These are phyloP conservation scores for Parascedosporium putredinis DNA, from an alignment of 2,329 filamentous ascomycete species.

Conservation along the genomic window DNA sequence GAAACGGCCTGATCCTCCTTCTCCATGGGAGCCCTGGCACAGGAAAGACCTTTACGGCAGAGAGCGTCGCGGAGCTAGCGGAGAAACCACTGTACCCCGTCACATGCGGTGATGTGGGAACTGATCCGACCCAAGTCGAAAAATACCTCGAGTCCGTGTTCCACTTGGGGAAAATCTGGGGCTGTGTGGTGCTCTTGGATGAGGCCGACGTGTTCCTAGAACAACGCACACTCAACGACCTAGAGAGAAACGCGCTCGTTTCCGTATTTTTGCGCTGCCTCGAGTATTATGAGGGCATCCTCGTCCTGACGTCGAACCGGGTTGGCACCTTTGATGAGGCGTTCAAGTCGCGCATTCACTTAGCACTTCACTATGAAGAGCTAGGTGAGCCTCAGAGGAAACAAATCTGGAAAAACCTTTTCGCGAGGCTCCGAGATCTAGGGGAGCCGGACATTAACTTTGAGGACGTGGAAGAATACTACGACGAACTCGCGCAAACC, in stretches of 20 bases:
- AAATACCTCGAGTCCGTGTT: constrained; percentile 10
- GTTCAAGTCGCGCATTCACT: constrained; percentile 25
- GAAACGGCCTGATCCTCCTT: neutral
- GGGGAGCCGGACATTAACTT: constrained; percentile 7
- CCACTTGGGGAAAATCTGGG: constrained; percentile 11
- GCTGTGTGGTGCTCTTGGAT: constrained; percentile 17
- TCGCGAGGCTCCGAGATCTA: constrained; percentile 11
- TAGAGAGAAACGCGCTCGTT: constrained; percentile 25
- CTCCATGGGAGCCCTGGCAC: neutral
- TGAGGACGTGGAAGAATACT: constrained; percentile 12
- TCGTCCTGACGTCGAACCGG: constrained; percentile 25
- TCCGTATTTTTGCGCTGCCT: constrained; percentile 32
- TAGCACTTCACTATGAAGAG: constrained; percentile 22
- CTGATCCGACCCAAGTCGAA: constrained; percentile 10
- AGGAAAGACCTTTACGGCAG: constrained; percentile 9
- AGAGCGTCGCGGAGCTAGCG: neutral
- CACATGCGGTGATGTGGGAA: neutral
- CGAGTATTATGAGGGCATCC: constrained; percentile 15
- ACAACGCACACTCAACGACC: constrained; percentile 19
- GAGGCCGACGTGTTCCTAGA: constrained; percentile 26
- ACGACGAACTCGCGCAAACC: constrained; percentile 21
- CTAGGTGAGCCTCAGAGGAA: constrained; percentile 14
- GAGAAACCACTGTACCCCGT: neutral
- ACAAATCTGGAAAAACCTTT: constrained; percentile 22
- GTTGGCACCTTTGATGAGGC: constrained; percentile 25